phyloP scores from a whole-genome alignment of 306 rosid genomes.

The Dalbergia cochinchinensis region DNA sequence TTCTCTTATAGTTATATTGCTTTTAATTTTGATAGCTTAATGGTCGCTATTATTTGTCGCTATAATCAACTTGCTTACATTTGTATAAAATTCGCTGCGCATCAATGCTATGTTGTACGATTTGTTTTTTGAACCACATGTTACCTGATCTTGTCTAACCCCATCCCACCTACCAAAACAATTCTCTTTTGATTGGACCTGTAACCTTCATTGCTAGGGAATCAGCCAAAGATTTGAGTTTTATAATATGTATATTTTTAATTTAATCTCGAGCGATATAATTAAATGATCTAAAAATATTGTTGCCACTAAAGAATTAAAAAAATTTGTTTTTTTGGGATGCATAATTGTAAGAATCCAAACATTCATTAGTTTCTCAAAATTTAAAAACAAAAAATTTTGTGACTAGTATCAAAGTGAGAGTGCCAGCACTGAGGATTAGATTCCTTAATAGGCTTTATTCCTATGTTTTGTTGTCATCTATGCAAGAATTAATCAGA shows the following conservation, averaged over 20 bases:
- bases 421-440: background rate
- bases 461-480: slow-evolving; percentile 38
- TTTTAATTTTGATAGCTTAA: slow-evolving; percentile 53
- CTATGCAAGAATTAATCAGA: slow-evolving; percentile 29
- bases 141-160: slow-evolving; percentile 43
- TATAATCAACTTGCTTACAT: slow-evolving; percentile 40
- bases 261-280: background rate
- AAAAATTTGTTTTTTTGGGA: background rate
- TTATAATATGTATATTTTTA: background rate
- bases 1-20: background rate
- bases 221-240: background rate
- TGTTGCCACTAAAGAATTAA: background rate
- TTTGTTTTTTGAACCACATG: slow-evolving; percentile 35
- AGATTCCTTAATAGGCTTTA: slow-evolving; percentile 39
- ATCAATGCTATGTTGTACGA: slow-evolving; percentile 33
- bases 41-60: slow-evolving; percentile 50
- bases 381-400: too few species aligned
- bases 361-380: background rate
- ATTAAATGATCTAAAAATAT: background rate
- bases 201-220: slow-evolving; percentile 23
- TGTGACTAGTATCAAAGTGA: background rate
- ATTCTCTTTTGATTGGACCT: slow-evolving; percentile 23
- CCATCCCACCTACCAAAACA: slow-evolving; percentile 44
- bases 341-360: slow-evolving; percentile 9
- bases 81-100: slow-evolving; percentile 44